A percentile compares a stretch with the other conserved stretches of the same genome.
These are phyloP conservation scores for Tilletia indica DNA, from an alignment of 1,284 basidiomycete species.

Conservation along the genomic window DNA sequence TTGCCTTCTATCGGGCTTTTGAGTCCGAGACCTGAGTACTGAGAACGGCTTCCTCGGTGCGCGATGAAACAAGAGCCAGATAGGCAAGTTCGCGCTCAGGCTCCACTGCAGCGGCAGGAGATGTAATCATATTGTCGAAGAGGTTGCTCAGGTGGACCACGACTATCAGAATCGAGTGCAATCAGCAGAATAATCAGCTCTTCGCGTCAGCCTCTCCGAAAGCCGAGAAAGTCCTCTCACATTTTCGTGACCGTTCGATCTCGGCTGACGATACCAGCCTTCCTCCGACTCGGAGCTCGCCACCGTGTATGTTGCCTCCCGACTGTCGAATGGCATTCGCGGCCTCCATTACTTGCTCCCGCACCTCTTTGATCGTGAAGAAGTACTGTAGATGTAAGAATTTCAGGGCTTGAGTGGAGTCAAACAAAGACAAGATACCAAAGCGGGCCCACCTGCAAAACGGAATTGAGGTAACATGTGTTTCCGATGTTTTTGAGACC, in stretches of 20 bases:
- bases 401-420: neutral
- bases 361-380: conserved; percentile 85
- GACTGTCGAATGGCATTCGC: conserved; percentile 6
- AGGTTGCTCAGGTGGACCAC: conserved; percentile 74
- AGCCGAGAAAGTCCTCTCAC: conserved; percentile 59
- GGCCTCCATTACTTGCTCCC: conserved; percentile 66
- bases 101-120: conserved; percentile 69
- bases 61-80: conserved; percentile 83
- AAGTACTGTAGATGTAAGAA: conserved; percentile 67
- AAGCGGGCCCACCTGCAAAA: conserved; percentile 58
- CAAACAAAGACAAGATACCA: neutral
- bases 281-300: conserved; percentile 70
- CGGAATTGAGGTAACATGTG: conserved; percentile 85
- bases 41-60: conserved; percentile 68
- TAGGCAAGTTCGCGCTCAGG: conserved; percentile 84
- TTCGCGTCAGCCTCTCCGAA: neutral
- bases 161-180: conserved; percentile 60
- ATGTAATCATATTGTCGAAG: conserved; percentile 74
- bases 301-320: neutral
- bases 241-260: conserved; percentile 77
- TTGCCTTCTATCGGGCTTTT: neutral
- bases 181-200: conserved; percentile 8
- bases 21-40: neutral
- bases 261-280: conserved; percentile 75
- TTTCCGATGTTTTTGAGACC: conserved; percentile 90